These are phyloP conservation scores for Sclerospora graminicola DNA, from an alignment of 352 stramenopile genomes.

Conservation along the genomic window DNA sequence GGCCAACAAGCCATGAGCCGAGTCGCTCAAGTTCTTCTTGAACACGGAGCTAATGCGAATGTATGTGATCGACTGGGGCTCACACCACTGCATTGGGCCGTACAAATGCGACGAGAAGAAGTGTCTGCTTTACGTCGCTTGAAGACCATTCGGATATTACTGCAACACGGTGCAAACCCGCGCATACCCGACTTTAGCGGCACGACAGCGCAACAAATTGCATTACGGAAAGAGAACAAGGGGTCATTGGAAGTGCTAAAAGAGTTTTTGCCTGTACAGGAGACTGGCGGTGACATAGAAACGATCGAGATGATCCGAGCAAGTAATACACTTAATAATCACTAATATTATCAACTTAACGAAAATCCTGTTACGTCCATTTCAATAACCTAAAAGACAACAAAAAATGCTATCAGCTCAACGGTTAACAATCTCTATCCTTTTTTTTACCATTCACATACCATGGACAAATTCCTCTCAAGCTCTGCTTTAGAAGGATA, in stretches of 20 bases:
- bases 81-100: conserved; percentile 70
- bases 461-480: conserved; percentile 88
- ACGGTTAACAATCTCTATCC: not conserved
- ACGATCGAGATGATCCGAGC: conserved; percentile 13
- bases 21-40: conserved; percentile 47
- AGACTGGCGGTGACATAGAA: conserved; percentile 8
- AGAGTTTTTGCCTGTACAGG: conserved; percentile 31
- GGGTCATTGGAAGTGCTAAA: conserved; percentile 44
- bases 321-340: not conserved
- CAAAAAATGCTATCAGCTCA: conserved; percentile 1
- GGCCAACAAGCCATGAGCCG: conserved; percentile 59
- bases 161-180: conserved; percentile 47
- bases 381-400: conserved; percentile 35
- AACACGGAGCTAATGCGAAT: conserved; percentile 55
- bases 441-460: no score
- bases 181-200: conserved; percentile 31
- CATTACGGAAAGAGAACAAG: conserved; percentile 58
- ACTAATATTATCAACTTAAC: conserved; percentile 16
- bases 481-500: conserved; percentile 85
- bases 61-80: conserved; percentile 51
- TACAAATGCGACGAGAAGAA: conserved; percentile 74
- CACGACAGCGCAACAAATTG: conserved; percentile 50
- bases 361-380: conserved; percentile 69
- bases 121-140: conserved; percentile 45
- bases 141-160: conserved; percentile 57